Conservation (phyloP, 176 grass and related monocot species). For the Puccinellia tenuiflora region DNA sequence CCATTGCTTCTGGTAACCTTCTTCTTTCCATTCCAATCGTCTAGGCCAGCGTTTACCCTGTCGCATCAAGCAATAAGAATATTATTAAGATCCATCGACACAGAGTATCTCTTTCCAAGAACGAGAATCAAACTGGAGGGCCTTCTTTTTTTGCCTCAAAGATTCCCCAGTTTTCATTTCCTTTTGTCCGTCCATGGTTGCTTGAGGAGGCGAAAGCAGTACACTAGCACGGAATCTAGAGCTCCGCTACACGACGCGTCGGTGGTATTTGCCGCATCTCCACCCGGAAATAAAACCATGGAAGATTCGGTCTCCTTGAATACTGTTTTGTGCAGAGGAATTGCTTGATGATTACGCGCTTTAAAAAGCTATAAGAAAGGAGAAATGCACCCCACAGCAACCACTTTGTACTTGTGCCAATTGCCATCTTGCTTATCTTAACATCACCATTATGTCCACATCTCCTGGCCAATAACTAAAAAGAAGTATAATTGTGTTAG, state of each 20-base stretch:
- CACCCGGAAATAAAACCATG: not conserved
- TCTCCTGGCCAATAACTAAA: not conserved
- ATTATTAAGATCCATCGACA: not conserved
- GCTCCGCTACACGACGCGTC: slow-evolving; percentile 17
- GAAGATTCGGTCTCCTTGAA: not conserved
- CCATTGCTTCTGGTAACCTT: slow-evolving; percentile 34
- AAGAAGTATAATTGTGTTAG: not conserved
- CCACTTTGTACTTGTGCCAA: not conserved
- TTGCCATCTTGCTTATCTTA: not conserved
- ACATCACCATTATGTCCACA: not conserved
- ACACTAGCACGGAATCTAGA: slow-evolving; percentile 25
- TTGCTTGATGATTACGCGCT: not conserved
- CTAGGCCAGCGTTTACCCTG: not conserved
- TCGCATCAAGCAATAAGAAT: not conserved
- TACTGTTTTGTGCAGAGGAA: not conserved
- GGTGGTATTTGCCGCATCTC: slow-evolving; percentile 15
- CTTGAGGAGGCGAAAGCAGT: slow-evolving; percentile 14
- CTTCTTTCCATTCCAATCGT: not conserved
- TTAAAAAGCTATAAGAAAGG: not conserved
- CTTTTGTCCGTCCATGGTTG: not conserved
- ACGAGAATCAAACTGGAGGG: not conserved
- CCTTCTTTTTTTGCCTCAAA: not conserved
- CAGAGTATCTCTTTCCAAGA: not conserved
- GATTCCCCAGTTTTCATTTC: slow-evolving; percentile 11
- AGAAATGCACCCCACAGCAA: not conserved